Evolutionary conservation across 345 rosid genomes (phyloP), one percentile per base, ranked within the genome.

Genomic region (Rhodamnia argentea): DNA sequence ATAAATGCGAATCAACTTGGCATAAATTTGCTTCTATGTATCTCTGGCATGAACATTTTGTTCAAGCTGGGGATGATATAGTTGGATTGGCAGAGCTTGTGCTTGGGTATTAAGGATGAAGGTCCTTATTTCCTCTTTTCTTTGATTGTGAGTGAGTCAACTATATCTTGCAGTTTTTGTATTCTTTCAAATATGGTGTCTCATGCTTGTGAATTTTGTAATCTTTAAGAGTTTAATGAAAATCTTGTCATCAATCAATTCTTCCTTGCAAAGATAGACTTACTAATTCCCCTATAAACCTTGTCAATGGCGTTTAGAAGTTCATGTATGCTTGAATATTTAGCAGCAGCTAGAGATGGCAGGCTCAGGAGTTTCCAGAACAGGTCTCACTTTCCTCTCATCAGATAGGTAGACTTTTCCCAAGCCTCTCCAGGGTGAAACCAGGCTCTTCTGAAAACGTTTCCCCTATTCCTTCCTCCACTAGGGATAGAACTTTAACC

Each of bases 1-100:
- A 84, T 95, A 89, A 90, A 83, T 76, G n/a, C 42, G 57, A 87
- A 32, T 37, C 42, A 37, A 22, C 22, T 37, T 50, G 47, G 22
- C 53, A 50, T 42, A 60, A 82, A 84, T 62, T 75, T 14, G 44
- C 60, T 53, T 64, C 14, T 27, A 82, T 55, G 70, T 86, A 60
- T 86, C 82, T 52, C 55, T n/a, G 40, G 22, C 37, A 27, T 70
- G 81, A 70, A 70, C 14, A 70, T 18, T 37, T 70, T 70, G 81
- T 70, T 70, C 81, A 37, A 70, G 81, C 18, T 70, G 81, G 78
- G 47, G 4, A 18, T 37, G 81, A 37, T 37, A 70, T 37, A 70
- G 47, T 70, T 70, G 47, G 70, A 37, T 70, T 64, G 76, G 12
- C 76, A 29, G 76, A 64, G 76, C 81, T 70, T 37, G 18, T 76